These are phyloP conservation scores for Phlyctochytrium arcticum DNA, from an alignment of 192 early-diverging fungal genomes.

Conservation along the genomic window DNA sequence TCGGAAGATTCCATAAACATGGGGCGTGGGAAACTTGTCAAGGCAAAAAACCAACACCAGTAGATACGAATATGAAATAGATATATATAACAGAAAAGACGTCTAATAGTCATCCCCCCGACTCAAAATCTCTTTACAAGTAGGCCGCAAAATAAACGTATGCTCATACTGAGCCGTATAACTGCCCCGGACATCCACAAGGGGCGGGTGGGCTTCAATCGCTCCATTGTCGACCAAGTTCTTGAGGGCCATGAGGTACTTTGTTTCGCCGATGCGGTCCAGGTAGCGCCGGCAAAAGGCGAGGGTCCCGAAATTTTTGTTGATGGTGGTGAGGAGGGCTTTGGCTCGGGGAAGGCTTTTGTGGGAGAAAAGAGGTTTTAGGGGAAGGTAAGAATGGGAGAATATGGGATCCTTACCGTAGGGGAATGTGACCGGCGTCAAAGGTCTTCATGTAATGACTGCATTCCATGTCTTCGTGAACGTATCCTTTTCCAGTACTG, in stretches of 20 bases:
- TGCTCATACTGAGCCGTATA: slow-evolving; percentile 98
- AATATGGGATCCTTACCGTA: slow-evolving; percentile 61
- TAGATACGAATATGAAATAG: neutral
- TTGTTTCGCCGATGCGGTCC: slow-evolving; percentile 88
- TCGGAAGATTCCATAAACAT: too few species aligned
- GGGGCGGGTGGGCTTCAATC: slow-evolving; percentile 83
- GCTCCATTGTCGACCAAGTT: slow-evolving; percentile 79
- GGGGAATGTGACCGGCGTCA: slow-evolving; percentile 60
- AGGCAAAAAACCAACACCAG: too few species aligned
- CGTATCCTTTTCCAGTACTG: slow-evolving; percentile 86
- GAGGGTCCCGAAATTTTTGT: slow-evolving; percentile 87
- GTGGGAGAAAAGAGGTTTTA: too few species aligned
- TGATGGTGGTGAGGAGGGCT: slow-evolving; percentile 72
- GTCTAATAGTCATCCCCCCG: slow-evolving; percentile 69
- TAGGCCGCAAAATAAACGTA: slow-evolving; percentile 85
- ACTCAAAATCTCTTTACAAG: slow-evolving; percentile 77
- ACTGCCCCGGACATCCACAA: slow-evolving; percentile 76
- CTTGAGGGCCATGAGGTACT: slow-evolving; percentile 82
- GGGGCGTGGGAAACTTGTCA: too few species aligned
- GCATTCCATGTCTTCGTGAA: slow-evolving; percentile 85
- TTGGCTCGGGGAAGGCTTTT: slow-evolving; percentile 70
- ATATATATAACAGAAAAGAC: neutral
- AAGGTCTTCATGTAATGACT: slow-evolving; percentile 79
- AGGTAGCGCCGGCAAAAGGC: slow-evolving; percentile 94
- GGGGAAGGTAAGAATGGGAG: too few species aligned